Conservation (phyloP, 2,329 filamentous ascomycete species). For the Diaporthe batatas region DNA sequence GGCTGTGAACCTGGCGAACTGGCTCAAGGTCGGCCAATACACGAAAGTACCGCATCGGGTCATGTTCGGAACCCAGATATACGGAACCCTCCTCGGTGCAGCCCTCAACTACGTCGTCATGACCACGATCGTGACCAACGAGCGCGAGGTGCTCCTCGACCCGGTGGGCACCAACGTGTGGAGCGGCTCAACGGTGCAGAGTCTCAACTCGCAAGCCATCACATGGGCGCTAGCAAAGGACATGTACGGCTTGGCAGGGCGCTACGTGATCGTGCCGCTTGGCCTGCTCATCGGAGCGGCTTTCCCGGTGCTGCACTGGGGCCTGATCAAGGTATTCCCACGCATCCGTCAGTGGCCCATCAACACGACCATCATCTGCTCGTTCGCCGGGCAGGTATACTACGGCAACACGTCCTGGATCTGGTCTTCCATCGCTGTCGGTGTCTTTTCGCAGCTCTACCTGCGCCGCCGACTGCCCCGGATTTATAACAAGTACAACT, state of each 20-base stretch:
- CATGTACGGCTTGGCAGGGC: conserved; percentile 52
- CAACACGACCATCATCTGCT: conserved; percentile 54
- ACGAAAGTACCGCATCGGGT: conserved; percentile 34
- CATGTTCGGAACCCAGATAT: conserved; percentile 47
- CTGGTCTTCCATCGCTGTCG: conserved; percentile 47
- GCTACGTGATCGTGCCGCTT: conserved; percentile 53
- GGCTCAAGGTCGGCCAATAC: conserved; percentile 39
- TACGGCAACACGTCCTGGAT: conserved; percentile 55
- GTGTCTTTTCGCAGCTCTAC: conserved; percentile 51
- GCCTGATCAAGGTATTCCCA: conserved; percentile 49
- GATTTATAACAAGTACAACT: conserved; percentile 58
- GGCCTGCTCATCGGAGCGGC: conserved; percentile 54
- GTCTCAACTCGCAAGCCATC: conserved; percentile 54
- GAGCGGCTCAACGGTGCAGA: conserved; percentile 55
- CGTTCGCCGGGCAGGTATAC: conserved; percentile 48
- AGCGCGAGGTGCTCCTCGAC: conserved; percentile 51
- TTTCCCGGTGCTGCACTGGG: conserved; percentile 53
- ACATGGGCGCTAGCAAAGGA: conserved; percentile 49
- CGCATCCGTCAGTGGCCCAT: conserved; percentile 44
- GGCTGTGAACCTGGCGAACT: neutral
- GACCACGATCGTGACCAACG: conserved; percentile 53
- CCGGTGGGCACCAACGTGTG: conserved; percentile 57
- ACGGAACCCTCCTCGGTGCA: conserved; percentile 52
- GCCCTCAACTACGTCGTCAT: conserved; percentile 56
- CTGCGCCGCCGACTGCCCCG: conserved; percentile 52